Base-by-base conservation (phyloP, 2,329 filamentous ascomycete species). In the Fusarium humuli region DNA sequence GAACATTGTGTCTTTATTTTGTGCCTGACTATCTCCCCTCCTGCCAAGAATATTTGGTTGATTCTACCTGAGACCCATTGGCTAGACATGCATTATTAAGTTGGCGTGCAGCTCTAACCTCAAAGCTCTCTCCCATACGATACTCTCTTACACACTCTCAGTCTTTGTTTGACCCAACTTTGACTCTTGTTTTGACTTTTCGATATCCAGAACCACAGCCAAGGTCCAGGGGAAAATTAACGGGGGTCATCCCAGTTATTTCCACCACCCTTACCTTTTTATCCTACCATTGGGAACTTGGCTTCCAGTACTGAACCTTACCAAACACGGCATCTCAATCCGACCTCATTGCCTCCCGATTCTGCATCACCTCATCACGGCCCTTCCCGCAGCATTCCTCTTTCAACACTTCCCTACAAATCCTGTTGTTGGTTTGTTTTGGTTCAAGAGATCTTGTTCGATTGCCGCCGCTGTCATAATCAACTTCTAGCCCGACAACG, bases 311-410 rank as follows among this genome's bases (percentile, higher is more conserved):
- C 30, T 57, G 45, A 48, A 62, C 64, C 60, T 71, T 71, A 40
- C 68, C 64, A 61, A 69, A 61, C 64, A 65, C 66, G 68, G 63
- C 65, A 57, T 59, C 60, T 54, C 47, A 69, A 60, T 58, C 64
- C 69, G 58, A 71, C 53, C 56, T 71, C 70, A 67, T 73, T 65
- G 50, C 49, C 56, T 67, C 66, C 69, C 46, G 32, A 65, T 61
- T 65, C 60, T 71, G 69, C 70, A 75, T 75, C 73, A 73, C 66
- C 72, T 75, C 73, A 75, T 66, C 60, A 58, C 73, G 55, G 69
- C 59, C 70, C 65, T 73, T 75, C 62, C 68, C 69, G 69, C 62
- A 63, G 56, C 61, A 60, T 73, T 67, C 63, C 57, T 67, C 67
- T 18, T 57, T 65, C 67, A 62, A 61, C 61, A 61, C 41, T 65